These are phyloP conservation scores for Globisporangium nagaii DNA, from an alignment of 352 stramenopile species.

Conservation along the genomic window DNA sequence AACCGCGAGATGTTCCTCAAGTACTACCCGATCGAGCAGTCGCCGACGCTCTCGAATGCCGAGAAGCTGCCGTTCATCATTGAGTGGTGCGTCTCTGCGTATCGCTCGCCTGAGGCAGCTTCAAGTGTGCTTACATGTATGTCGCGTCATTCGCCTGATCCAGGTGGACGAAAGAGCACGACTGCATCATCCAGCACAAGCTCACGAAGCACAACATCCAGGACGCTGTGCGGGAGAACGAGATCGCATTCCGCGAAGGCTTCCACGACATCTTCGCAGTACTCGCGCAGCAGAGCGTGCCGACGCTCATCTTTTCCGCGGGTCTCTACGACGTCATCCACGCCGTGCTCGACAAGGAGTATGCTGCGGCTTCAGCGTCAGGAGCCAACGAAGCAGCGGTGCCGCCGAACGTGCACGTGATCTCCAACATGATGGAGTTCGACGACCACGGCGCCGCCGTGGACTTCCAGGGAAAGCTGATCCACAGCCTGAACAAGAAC, in stretches of 20 bases:
- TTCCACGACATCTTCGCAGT: constrained; percentile 8
- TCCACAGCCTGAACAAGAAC: constrained; percentile 81
- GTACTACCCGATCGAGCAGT: constrained; percentile 72
- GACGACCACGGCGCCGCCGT: constrained; percentile 31
- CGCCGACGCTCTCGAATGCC: constrained; percentile 32
- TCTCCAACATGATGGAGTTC: constrained; percentile 79
- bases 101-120: too few species aligned
- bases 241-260: constrained; percentile 46
- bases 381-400: constrained; percentile 4
- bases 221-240: constrained; percentile 38
- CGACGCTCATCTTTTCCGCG: constrained; percentile 18
- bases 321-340: constrained; percentile 71
- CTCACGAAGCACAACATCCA: constrained; percentile 35
- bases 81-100: too few species aligned
- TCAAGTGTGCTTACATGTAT: too few species aligned
- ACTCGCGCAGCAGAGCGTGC: constrained; percentile 8
- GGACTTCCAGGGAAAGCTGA: constrained; percentile 54
- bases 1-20: constrained; percentile 49
- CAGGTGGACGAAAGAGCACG: constrained; percentile 46
- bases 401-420: constrained; percentile 58
- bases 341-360: constrained; percentile 59
- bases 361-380: constrained; percentile 26
- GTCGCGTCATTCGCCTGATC: too few species aligned
- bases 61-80: constrained; percentile 72
- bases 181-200: constrained; percentile 46